Evolutionary conservation across 768 basidiomycete genomes (phyloP).

Genomic region (Mycena epipterygia): DNA sequence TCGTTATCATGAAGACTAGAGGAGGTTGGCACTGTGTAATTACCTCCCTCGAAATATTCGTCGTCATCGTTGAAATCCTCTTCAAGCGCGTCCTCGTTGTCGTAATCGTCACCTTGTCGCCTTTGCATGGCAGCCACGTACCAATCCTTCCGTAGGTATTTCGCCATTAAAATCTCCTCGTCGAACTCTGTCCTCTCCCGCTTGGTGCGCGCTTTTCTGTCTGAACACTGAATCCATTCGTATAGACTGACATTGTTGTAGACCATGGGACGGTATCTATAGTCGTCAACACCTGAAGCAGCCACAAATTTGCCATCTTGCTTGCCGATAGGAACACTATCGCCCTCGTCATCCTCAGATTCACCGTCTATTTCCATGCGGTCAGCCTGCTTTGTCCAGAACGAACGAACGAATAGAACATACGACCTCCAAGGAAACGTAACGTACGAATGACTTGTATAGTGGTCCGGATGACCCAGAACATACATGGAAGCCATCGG

Average conservation of each 20-base stretch:
- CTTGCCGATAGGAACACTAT: background rate
- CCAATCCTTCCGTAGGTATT: background rate
- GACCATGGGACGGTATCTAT: constrained; percentile 33
- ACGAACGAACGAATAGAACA: constrained; percentile 2
- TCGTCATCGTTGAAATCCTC: too few species aligned
- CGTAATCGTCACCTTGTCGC: background rate
- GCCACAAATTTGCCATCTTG: constrained; percentile 15
- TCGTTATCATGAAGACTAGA: background rate
- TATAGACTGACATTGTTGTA: constrained; percentile 32
- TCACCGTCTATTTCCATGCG: background rate
- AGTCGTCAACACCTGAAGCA: constrained; percentile 41
- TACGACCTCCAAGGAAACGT: constrained; percentile 47
- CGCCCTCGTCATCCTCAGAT: background rate
- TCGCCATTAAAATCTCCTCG: constrained; percentile 14
- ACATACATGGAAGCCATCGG: constrained; percentile 49
- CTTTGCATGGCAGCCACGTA: background rate
- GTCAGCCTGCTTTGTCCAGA: background rate
- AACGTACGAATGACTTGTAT: constrained; percentile 46
- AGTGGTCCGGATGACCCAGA: constrained; percentile 50
- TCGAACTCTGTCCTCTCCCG: background rate
- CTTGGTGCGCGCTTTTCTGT: background rate
- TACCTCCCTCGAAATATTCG: background rate
- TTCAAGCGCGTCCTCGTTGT: constrained; percentile 5
- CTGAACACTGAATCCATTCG: constrained; percentile 36
- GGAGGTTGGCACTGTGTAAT: too few species aligned